Evolutionary conservation across 2,329 filamentous ascomycete genomes (phyloP), one percentile per base, ranked within the genome.

Genomic region (Stromatinia cepivora): DNA sequence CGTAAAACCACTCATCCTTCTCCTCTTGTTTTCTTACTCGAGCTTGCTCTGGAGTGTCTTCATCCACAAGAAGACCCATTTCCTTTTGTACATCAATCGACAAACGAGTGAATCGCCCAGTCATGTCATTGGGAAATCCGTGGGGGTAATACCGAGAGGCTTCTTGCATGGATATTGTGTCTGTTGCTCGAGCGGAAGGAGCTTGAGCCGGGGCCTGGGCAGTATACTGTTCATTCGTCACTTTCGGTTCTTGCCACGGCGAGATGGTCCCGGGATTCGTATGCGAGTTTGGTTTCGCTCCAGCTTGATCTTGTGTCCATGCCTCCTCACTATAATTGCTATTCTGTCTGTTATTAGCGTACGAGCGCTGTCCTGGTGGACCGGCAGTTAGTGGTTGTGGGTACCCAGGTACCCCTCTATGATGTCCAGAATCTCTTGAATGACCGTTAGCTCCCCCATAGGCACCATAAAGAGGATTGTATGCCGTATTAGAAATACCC

Each of bases 301-400:
- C 39, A 22, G 48, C 34, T 28, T 66, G 61, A 45, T 62, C 36
- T 36, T 61, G 22, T 11, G 36, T 45, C 69, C 70, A 73, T 10
- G 68, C 45, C 31, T 59, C 67, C 6, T 75, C 69, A 22, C 61
- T 66, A 53, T 59, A 45, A 25, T 39, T 62, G 50, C 53, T 58
- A 42, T 66, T 65, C 48, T 58, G 25, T 59, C 53, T 74, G 61
- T 63, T 72, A 20, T 54, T 50, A 25, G 65, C 58, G 17, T 45
- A 57, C 13, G 67, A 68, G 39, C 78, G 73, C 54, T 77, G 76
- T 36, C 78, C 76, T 56, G 78, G 78, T 62, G 78, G 78, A 31
- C 78, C 78, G 34, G 78, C 78, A n/a, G 76, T 79, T 10, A 79
- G 73, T 42, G 78, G 77, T 39, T 75, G 75, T 62, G 76, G 77